Conservation (phyloP, 495 filamentous ascomycete genomes). For the Apodospora peruviana region DNA sequence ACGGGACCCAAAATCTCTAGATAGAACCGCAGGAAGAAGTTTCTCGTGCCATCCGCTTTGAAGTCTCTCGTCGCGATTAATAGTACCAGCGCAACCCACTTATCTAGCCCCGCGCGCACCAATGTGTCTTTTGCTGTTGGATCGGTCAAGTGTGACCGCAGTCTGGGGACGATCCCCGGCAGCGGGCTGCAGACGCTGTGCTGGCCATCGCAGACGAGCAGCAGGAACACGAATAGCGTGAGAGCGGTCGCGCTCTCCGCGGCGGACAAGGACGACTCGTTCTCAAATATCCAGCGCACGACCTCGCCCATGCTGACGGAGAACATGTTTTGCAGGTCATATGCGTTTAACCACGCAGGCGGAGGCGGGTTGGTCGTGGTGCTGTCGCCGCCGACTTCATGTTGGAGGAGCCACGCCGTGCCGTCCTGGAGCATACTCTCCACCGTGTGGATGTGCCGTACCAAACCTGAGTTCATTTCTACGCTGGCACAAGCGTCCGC, state of each 20-base stretch:
- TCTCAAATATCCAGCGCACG: slow-evolving; percentile 7
- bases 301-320: slow-evolving; percentile 11
- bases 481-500: slow-evolving; percentile 4
- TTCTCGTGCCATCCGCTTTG: not conserved
- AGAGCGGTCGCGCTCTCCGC: slow-evolving; percentile 11
- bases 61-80: slow-evolving; percentile 2
- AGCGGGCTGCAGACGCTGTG: slow-evolving; percentile 9
- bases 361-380: too few species aligned
- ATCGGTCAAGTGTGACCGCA: slow-evolving; percentile 7
- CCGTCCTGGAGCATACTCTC: slow-evolving; percentile 8
- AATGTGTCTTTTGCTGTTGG: not conserved
- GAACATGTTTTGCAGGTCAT: slow-evolving; percentile 14
- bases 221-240: slow-evolving; percentile 10
- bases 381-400: not conserved
- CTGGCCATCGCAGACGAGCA: slow-evolving; percentile 8
- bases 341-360: too few species aligned
- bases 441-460: slow-evolving; percentile 1
- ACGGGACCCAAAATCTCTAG: not conserved
- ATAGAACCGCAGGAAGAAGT: not conserved
- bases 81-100: slow-evolving; percentile 13
- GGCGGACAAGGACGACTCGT: slow-evolving; percentile 4
- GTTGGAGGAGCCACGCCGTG: not conserved
- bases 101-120: slow-evolving; percentile 7
- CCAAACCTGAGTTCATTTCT: slow-evolving; percentile 4
- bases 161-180: slow-evolving; percentile 9